Conservation (phyloP, 148 eudicot species). For the Silene conica region DNA sequence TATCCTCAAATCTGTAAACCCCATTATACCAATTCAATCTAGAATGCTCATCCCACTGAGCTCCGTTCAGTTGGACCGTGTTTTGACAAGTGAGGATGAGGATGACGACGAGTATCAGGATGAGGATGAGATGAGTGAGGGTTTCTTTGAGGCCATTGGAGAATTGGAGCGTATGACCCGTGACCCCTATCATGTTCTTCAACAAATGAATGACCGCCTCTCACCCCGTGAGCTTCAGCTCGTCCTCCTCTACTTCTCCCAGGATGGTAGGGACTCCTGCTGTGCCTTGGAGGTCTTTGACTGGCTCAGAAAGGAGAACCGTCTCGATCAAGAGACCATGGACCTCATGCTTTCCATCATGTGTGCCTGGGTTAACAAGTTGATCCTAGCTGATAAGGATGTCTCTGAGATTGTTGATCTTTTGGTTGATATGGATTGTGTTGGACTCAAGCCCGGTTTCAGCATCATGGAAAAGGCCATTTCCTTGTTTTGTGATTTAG, state of each 20-base stretch:
- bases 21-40: constrained; percentile 27
- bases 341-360: constrained; percentile 91
- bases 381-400: constrained; percentile 49
- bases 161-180: constrained; percentile 83
- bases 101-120: too few relatives aligned
- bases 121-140: constrained; percentile 67
- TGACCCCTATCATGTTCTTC: constrained; percentile 81
- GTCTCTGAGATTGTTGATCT: constrained; percentile 72
- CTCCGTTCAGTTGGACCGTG: constrained; percentile 64
- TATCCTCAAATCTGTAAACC: constrained; percentile 17
- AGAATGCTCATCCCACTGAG: constrained; percentile 43
- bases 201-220: constrained; percentile 75
- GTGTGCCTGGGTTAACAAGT: constrained; percentile 84
- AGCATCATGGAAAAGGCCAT: constrained; percentile 95
- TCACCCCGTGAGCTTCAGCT: constrained; percentile 79
- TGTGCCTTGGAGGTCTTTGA: constrained; percentile 94
- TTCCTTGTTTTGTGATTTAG: constrained; percentile 69
- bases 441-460: constrained; percentile 70
- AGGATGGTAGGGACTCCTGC: constrained; percentile 96
- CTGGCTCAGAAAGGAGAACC: constrained; percentile 86
- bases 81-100: constrained; percentile 51
- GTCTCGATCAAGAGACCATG: constrained; percentile 91
- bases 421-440: constrained; percentile 93
- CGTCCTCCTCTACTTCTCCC: constrained; percentile 77
- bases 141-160: constrained; percentile 86